phyloP scores from a whole-genome alignment of 140 eudicot genomes.

The Oenanthe javanica region DNA sequence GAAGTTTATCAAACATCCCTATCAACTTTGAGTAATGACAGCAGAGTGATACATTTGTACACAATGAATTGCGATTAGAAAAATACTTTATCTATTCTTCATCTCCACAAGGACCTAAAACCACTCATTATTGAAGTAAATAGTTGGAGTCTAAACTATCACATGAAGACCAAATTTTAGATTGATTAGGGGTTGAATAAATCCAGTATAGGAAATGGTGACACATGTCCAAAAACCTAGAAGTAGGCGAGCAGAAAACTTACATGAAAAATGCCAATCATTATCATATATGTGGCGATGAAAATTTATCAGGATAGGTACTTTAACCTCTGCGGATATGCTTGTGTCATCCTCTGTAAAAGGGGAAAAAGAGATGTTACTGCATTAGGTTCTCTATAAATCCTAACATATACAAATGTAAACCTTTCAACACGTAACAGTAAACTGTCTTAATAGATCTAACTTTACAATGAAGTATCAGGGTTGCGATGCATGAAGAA shows the following conservation, averaged over 20 bases:
- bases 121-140: background rate
- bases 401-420: background rate
- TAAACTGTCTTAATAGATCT: background rate
- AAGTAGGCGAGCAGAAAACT: conserved; percentile 22
- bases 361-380: conserved; percentile 11
- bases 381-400: background rate
- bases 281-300: conserved; percentile 80
- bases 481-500: background rate
- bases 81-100: background rate
- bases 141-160: background rate
- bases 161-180: background rate
- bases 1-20: background rate
- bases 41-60: background rate
- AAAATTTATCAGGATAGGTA: conserved; percentile 76
- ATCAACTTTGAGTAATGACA: background rate
- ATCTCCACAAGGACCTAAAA: background rate
- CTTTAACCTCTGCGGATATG: conserved; percentile 74
- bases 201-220: background rate
- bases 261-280: conserved; percentile 96
- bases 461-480: conserved; percentile 1
- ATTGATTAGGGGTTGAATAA: background rate
- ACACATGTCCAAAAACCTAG: background rate
- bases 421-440: background rate
- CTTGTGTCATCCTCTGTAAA: conserved; percentile 95
- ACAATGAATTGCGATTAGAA: background rate